Evolutionary conservation across 176 grass and related monocot genomes (phyloP).

Genomic region (Aegilops tauschii): DNA sequence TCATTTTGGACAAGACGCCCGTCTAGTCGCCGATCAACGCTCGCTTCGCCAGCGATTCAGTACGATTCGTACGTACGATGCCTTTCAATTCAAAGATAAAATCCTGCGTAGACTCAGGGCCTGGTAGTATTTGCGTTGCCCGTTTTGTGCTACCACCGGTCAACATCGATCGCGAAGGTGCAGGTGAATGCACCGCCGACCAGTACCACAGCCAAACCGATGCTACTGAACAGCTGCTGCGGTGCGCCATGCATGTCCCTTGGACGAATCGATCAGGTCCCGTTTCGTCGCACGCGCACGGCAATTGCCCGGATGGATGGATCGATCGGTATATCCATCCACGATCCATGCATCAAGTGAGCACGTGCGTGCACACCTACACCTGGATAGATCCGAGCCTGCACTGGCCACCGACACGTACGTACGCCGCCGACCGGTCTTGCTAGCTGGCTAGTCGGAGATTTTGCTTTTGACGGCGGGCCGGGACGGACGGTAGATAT

Average conservation of each 20-base stretch:
- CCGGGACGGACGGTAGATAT: too few relatives aligned
- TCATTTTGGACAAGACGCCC: too few relatives aligned
- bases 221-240: too few relatives aligned
- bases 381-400: neutral
- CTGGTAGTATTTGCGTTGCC: too few relatives aligned
- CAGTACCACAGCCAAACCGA: too few relatives aligned
- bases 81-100: neutral
- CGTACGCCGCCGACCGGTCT: neutral
- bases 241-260: neutral
- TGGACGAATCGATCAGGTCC: neutral
- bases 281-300: neutral
- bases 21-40: neutral
- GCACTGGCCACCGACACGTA: neutral
- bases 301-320: conserved; percentile 12
- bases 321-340: neutral
- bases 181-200: neutral
- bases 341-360: neutral
- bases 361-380: neutral
- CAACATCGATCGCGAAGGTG: neutral
- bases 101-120: too few relatives aligned
- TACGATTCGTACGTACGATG: neutral
- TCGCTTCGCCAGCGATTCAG: neutral
- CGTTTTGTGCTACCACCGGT: neutral
- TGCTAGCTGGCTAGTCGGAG: neutral
- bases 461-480: neutral